phyloP scores from a whole-genome alignment of 148 eudicot species.

The Arctostaphylos glauca region DNA sequence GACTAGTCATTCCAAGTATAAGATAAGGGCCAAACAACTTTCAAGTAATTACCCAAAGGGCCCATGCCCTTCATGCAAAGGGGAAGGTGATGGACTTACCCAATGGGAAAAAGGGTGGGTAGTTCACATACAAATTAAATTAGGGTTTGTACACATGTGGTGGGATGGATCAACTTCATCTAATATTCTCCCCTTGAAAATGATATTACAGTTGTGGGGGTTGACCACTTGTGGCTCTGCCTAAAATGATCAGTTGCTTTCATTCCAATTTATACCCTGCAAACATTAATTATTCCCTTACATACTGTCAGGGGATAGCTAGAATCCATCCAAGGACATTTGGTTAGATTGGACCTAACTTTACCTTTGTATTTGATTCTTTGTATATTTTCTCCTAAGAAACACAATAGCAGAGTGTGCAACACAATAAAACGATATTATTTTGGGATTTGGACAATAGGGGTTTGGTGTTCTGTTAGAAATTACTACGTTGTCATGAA shows the following conservation, averaged over 20 bases:
- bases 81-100: not conserved
- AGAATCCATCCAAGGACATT: constrained; percentile 4
- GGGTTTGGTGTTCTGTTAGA: too few species aligned
- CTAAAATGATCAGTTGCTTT: constrained; percentile 26
- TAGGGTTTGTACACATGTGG: not conserved
- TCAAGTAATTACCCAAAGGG: constrained; percentile 11
- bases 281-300: constrained; percentile 16
- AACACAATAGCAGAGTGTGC: too few species aligned
- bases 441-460: too few species aligned
- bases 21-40: constrained; percentile 7
- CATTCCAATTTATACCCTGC: constrained; percentile 21
- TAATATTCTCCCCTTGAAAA: constrained; percentile 15
- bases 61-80: not conserved
- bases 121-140: not conserved
- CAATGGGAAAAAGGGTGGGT: not conserved
- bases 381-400: not conserved
- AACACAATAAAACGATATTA: too few species aligned
- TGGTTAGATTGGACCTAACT: not conserved
- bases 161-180: not conserved
- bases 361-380: not conserved
- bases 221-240: constrained; percentile 10
- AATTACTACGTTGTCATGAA: too few species aligned
- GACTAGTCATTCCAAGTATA: constrained; percentile 18
- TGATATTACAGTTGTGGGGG: constrained; percentile 10
- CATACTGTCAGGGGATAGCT: not conserved